Evolutionary conservation across 2,329 filamentous ascomycete genomes (phyloP), one percentile per base, ranked within the genome.

Genomic region (Fusarium sulawesiense): DNA sequence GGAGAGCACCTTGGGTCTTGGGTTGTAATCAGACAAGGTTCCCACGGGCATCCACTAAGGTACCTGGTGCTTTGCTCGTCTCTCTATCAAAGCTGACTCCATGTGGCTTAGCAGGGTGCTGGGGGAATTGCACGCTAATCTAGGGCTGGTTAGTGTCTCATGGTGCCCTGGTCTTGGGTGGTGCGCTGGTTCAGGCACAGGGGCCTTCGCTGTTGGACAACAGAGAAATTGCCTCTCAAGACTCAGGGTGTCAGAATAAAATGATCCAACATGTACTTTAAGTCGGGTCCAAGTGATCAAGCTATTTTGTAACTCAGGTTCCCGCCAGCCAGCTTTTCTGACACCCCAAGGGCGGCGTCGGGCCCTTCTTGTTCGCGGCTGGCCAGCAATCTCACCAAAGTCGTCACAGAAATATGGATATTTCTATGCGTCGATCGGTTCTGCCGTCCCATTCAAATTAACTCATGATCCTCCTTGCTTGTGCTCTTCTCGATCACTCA

Each of bases 141-240:
- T 61, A 29, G 55, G 53, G 32, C 58, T 51, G 51, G 69, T 60
- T 65, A 56, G 50, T 60, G 25, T 27, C 13, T 21, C 30, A 37
- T 50, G 45, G 54, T 50, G 44, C 51, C 49, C 56, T 60, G 30
- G 29, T 32, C 42, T 37, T 21, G 27, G 50, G 49, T 58, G 59
- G 59, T 70, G 56, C 34, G 18, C 29, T 70, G 58, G 64, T 60
- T 54, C 69, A 73, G 70, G 68, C 54, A 71, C 64, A 71, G 51
- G 64, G 56, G 66, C 50, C 37, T 51, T 37, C 18, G 34, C 18
- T 37, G 10, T 8, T 34, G 32, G 16, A 16, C 5, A 34, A 18
- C 32, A 34, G 32, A 34, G 16, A 18, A 34, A 34, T 34, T 34
- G 32, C 18, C 32, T 14, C 16, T 8, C 16, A 18, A 34, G 32